Percentiles rank a stretch among this genome's conserved stretches.
Evolutionary conservation across 148 eudicot genomes (phyloP).

Genomic region (Diospyros lotus): DNA sequence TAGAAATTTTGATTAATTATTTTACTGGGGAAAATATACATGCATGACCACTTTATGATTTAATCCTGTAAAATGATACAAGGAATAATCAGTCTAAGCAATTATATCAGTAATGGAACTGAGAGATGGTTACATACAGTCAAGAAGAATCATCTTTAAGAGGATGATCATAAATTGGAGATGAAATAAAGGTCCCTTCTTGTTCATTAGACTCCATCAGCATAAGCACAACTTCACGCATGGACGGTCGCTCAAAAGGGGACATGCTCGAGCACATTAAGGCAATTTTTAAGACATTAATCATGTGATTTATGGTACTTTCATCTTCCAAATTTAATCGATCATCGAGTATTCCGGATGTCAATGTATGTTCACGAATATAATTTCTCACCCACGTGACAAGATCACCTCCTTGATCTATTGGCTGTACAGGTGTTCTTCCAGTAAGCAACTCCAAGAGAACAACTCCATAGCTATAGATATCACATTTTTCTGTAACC

Average conservation of each 20-base stretch:
- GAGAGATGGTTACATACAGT: slow-evolving; percentile 19
- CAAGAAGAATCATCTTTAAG: slow-evolving; percentile 37
- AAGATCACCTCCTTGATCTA: slow-evolving; percentile 90
- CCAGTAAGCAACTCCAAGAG: slow-evolving; percentile 89
- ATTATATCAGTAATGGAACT: slow-evolving; percentile 17
- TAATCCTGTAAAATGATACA: slow-evolving; percentile 17
- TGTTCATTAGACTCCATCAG: slow-evolving; percentile 65
- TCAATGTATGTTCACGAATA: slow-evolving; percentile 53
- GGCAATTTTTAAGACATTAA: slow-evolving; percentile 70
- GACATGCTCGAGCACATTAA: slow-evolving; percentile 77
- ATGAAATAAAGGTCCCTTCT: slow-evolving; percentile 37
- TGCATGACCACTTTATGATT: slow-evolving; percentile 13
- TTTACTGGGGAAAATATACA: slow-evolving; percentile 22
- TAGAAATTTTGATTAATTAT: slow-evolving; percentile 6
- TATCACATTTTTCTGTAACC: slow-evolving; percentile 92
- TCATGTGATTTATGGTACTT: slow-evolving; percentile 64
- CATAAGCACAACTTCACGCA: slow-evolving; percentile 91
- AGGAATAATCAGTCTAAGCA: slow-evolving; percentile 26
- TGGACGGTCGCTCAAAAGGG: slow-evolving; percentile 77
- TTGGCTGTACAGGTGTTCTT: slow-evolving; percentile 80
- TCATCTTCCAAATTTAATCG: slow-evolving; percentile 56
- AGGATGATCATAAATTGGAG: slow-evolving; percentile 45
- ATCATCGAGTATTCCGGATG: slow-evolving; percentile 62
- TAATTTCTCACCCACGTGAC: slow-evolving; percentile 66
- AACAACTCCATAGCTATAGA: slow-evolving; percentile 97